Evolutionary conservation across 345 rosid species (phyloP).

Genomic region (Populus euphratica): DNA sequence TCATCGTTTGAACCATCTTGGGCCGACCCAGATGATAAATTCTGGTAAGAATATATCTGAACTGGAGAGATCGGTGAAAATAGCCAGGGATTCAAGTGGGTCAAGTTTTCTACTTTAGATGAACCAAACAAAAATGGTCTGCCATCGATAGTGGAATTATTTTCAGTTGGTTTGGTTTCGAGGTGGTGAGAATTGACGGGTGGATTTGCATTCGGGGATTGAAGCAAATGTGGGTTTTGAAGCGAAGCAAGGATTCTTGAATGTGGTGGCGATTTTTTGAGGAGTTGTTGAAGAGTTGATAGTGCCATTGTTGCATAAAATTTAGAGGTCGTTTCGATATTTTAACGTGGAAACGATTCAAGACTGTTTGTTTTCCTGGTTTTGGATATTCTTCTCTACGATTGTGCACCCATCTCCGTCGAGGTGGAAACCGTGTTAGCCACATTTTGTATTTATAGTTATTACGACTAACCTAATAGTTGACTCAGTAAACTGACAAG

Average conservation of each 20-base stretch:
- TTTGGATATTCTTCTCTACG: not conserved
- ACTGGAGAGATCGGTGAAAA: slow-evolving; percentile 43
- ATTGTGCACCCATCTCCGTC: not conserved
- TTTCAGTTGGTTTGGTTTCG: not conserved
- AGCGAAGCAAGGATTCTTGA: slow-evolving; percentile 10
- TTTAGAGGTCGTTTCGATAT: not conserved
- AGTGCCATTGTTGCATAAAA: not conserved
- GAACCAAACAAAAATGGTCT: slow-evolving; percentile 5
- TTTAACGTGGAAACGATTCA: not conserved
- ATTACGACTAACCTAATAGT: too few species aligned
- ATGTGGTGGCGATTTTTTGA: slow-evolving; percentile 8
- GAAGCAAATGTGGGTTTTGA: not conserved
- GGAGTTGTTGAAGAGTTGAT: slow-evolving; percentile 21
- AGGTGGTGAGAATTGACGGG: not conserved
- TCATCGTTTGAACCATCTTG: slow-evolving; percentile 19
- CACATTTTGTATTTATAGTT: too few species aligned
- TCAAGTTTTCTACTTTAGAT: slow-evolving; percentile 5
- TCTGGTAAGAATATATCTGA: slow-evolving; percentile 26
- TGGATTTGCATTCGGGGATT: not conserved
- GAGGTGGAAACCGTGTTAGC: too few species aligned
- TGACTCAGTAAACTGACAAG: too few species aligned
- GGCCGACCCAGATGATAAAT: slow-evolving; percentile 23
- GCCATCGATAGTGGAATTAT: not conserved
- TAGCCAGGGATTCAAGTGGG: not conserved
- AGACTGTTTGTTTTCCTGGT: not conserved